Percentiles rank a stretch among this genome's conserved stretches.
These are phyloP conservation scores for Globisporangium spiculum DNA, from an alignment of 352 stramenopile species.

Conservation along the genomic window DNA sequence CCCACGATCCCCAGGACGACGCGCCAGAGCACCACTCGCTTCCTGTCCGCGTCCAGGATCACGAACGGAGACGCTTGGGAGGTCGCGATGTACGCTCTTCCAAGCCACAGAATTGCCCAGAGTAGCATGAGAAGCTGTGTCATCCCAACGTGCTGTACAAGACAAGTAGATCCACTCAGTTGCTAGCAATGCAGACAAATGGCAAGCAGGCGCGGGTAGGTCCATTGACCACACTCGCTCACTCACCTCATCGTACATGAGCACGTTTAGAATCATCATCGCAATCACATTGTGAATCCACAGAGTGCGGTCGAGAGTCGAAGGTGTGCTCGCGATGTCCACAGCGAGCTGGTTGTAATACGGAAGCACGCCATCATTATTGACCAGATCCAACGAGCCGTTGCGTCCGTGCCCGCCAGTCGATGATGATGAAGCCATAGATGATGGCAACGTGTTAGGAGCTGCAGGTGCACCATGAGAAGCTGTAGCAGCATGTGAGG, in stretches of 20 bases:
- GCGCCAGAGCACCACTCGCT: conserved; percentile 14
- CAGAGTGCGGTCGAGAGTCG: conserved; percentile 28
- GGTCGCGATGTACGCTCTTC: conserved; percentile 19
- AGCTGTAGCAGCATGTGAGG: not conserved
- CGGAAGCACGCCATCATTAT: not conserved
- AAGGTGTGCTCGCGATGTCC: conserved; percentile 18
- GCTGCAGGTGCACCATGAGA: not conserved
- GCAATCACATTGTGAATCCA: conserved; percentile 37
- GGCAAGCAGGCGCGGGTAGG: not conserved
- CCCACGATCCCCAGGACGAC: conserved; percentile 2
- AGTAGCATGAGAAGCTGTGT: conserved; percentile 28
- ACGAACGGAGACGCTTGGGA: not conserved
- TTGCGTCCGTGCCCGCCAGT: not conserved
- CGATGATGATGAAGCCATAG: not conserved
- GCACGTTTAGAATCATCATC: conserved; percentile 32
- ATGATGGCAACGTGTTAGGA: not conserved
- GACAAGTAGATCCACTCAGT: not conserved
- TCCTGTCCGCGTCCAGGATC: not conserved
- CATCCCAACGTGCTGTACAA: conserved; percentile 25
- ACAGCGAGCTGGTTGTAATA: conserved; percentile 18
- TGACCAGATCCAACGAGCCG: not conserved
- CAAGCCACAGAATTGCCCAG: conserved; percentile 43
- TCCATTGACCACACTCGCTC: not conserved
- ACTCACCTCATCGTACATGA: conserved; percentile 46
- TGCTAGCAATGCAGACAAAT: not conserved